Base-by-base conservation (phyloP, 768 basidiomycete species). In the Brasilioporus rufonigricans region DNA sequence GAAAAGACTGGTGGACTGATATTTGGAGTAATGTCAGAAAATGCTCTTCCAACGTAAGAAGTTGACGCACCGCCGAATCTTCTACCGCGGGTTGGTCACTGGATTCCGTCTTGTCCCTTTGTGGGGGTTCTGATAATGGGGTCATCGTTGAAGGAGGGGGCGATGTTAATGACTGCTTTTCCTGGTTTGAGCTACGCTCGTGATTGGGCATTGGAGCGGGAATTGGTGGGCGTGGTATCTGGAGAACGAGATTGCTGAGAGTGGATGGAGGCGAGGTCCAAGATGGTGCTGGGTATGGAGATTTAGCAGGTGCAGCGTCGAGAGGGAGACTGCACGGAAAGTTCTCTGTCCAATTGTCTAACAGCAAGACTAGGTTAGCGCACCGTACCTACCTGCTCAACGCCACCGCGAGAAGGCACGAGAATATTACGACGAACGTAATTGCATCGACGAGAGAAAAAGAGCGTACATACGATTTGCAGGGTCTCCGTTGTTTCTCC, bases 401-500 rank as follows among this genome's bases (percentile, higher is more conserved):
- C n/a, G n/a, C n/a, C n/a, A n/a, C n/a, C n/a, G n/a, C n/a, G n/a
- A n/a, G n/a, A n/a, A n/a, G n/a, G n/a, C n/a, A n/a, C n/a, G n/a
- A n/a, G n/a, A n/a, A n/a, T n/a, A n/a, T n/a, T n/a, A n/a, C n/a
- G n/a, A n/a, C n/a, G n/a, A n/a, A n/a, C n/a, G n/a, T n/a, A n/a
- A n/a, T n/a, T n/a, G n/a, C n/a, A 26, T 21, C 2, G n/a, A 39
- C 14, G 9, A 38, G 18, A 38, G 32, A 13, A 21, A 10, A 18
- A 2, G 16, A 18, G 14, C 50, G 11, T 14, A 66, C 69, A 56
- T 26, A 72, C 70, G 69, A 32, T 63, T 65, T 33, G 60, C 50
- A 31, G 70, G 70, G 43, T 70, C 68, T 8, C 69, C 70, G 2
- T 70, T 65, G 12, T 63, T 61, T 26, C 50, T 57, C 69, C 65